Base-by-base conservation (phyloP, 2,329 filamentous ascomycete genomes). In the Acrocalymma vagum region DNA sequence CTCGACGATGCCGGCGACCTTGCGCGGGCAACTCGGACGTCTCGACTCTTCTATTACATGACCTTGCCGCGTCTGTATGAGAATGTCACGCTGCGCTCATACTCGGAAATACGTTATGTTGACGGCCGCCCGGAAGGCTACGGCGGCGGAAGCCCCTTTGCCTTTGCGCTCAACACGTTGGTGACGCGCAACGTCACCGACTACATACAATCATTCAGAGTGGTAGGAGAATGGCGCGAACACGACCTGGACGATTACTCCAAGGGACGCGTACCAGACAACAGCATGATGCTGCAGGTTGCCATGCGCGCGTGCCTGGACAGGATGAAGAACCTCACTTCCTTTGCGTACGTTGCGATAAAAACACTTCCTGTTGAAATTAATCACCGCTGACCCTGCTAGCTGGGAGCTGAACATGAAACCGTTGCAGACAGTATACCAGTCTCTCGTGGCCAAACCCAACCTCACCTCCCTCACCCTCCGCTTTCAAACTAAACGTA, bases 41-140 rank as follows among this genome's bases (percentile, higher is more conserved):
- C 79, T 47, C 76, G 81, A 10, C 74, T 85, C 26, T 75, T 85
- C 53, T 82, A 84, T 53, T 86, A 85, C 68, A 84, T 86, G 80
- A 74, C 79, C 22, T 70, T 85, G 3, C 82, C 83, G 14, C 80
- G 79, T 41, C 75, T 86, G 26, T 86, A 85, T 65, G 73, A 76
- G 59, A 65, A 70, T 22, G 75, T 85, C 37, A 78, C 73, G 5
- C 69, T 86, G 22, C 78, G 73, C 38, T 82, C 81, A 6, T 83
- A 85, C 60, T 70, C 77, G 33, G 76, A 78, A 25, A 80, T 84
- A 18, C 78, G 81, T 33, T 84, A 83, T 58, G 70, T 76, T 45
- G 73, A 79, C 53, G 80, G 82, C 34, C 60, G 76, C 27, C 80
- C 81, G 0, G 80, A 84, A 58, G 83, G 82, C 9, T 81, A 79